Percentiles rank a stretch among this genome's conserved stretches.
These are phyloP conservation scores for Jatropha curcas DNA, from an alignment of 345 rosid genomes.

Conservation along the genomic window DNA sequence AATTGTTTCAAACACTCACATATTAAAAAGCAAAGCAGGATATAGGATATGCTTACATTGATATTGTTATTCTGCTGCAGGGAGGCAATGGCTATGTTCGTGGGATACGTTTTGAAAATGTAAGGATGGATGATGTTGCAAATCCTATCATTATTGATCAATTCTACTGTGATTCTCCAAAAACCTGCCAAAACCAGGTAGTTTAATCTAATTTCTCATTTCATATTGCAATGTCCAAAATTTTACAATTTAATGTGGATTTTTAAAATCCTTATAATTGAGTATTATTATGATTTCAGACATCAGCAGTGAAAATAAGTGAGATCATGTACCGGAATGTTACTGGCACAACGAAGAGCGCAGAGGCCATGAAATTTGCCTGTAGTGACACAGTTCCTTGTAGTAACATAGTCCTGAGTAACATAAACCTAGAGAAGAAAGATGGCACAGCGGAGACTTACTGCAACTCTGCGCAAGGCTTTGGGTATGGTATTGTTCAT, in stretches of 20 bases:
- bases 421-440: slow-evolving; percentile 69
- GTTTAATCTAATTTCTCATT: not conserved
- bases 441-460: slow-evolving; percentile 81
- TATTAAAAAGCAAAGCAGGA: no score
- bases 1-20: not conserved
- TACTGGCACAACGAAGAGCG: slow-evolving; percentile 72
- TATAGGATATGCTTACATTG: not conserved
- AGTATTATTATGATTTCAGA: slow-evolving; percentile 35
- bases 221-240: not conserved
- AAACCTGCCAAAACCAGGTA: slow-evolving; percentile 81
- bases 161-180: slow-evolving; percentile 95
- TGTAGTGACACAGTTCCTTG: slow-evolving; percentile 95
- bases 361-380: slow-evolving; percentile 78
- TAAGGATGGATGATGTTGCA: slow-evolving; percentile 72
- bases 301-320: slow-evolving; percentile 77
- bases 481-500: slow-evolving; percentile 71
- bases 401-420: slow-evolving; percentile 70
- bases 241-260: not conserved
- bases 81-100: slow-evolving; percentile 94
- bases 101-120: slow-evolving; percentile 76
- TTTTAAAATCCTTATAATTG: no score
- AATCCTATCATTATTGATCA: slow-evolving; percentile 95
- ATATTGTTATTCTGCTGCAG: slow-evolving; percentile 33
- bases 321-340: slow-evolving; percentile 88
- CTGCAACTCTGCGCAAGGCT: slow-evolving; percentile 90